Base-by-base conservation (phyloP, 495 filamentous ascomycete genomes). In the Talaromyces adpressus region DNA sequence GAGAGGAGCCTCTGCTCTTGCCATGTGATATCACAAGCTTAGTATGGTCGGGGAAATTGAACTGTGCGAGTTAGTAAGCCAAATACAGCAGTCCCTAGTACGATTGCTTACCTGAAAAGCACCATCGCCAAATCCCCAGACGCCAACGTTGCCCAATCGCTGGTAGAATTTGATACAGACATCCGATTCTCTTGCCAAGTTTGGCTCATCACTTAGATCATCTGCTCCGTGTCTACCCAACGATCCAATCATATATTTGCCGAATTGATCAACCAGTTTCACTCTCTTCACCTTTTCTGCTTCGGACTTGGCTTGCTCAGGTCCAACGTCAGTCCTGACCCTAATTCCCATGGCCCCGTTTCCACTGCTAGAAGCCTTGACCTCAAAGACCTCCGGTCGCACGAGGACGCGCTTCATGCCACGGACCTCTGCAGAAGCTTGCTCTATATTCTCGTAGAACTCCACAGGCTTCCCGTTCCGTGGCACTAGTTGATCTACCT, bases 21-120 rank as follows among this genome's bases (percentile, higher is more conserved):
- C 87, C 85, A 7, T 85, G 80, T 36, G 91, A 89, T 56, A 96
- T 78, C 4, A 95, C 85, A 27, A 96, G 82, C 72, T 98, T 98
- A 30, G 94, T 97, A 71, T 98, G 94, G 66, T 98, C 94, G 6
- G 93, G 92, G 76, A 97, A 98, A 74, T 98, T 97, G 76, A 97
- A 90, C 84, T 94, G 70, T 61, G 61, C 59, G 65, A 29, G 67
- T 69, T 32, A 72, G 66, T 63, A 57, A 65, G 51, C 32, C 23
- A 41, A 36, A 53, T 16, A 59, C 27, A 58, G 9, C 36, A 16
- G 14, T 16, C 0, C 36, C n/a, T 6, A 6, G 1, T 36, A 27
- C 63, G 34, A 66, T 57, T 62, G 67, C 77, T 54, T 70, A 89
- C 87, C 82, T 93, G 91, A 68, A 97, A 87, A 66, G 91, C 87